phyloP scores from a whole-genome alignment of 495 filamentous ascomycete genomes.

The Trichoderma orchidacearum region DNA sequence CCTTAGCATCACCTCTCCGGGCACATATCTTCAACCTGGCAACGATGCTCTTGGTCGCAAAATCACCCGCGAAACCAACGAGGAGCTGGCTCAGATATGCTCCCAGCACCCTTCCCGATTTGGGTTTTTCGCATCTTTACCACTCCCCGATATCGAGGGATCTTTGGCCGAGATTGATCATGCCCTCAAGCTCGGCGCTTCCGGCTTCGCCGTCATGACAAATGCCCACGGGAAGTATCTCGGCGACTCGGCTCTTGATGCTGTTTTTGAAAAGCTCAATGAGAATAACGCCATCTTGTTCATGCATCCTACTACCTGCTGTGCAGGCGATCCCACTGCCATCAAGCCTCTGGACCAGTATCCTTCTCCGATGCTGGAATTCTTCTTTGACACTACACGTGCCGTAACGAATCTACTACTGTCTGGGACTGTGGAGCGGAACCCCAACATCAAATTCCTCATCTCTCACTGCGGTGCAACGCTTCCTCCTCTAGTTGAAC shows the following conservation, averaged over 20 bases:
- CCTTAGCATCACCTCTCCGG: conserved; percentile 36
- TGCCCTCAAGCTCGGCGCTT: conserved; percentile 23
- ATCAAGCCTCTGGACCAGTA: conserved; percentile 14
- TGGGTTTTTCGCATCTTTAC: conserved; percentile 36
- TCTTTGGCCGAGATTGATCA: conserved; percentile 30
- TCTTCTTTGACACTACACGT: conserved; percentile 41
- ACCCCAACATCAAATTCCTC: conserved; percentile 30
- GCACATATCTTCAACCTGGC: conserved; percentile 21
- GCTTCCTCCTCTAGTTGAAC: conserved; percentile 28
- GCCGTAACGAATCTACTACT: conserved; percentile 34
- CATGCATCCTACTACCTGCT: conserved; percentile 37
- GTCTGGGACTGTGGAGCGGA: conserved; percentile 24
- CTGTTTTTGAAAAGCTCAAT: conserved; percentile 25
- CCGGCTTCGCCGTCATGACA: conserved; percentile 34
- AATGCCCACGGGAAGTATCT: conserved; percentile 38
- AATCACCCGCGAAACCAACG: conserved; percentile 23
- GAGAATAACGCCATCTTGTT: conserved; percentile 25
- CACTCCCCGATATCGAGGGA: conserved; percentile 29
- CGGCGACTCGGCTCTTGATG: conserved; percentile 27
- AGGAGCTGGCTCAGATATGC: conserved; percentile 25
- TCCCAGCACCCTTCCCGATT: conserved; percentile 21
- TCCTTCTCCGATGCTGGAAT: conserved; percentile 38
- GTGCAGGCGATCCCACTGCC: not conserved
- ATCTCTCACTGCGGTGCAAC: conserved; percentile 36
- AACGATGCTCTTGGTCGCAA: conserved; percentile 15